Evolutionary conservation across 2,329 filamentous ascomycete species (phyloP).

Genomic region (Colletotrichum liriopes): DNA sequence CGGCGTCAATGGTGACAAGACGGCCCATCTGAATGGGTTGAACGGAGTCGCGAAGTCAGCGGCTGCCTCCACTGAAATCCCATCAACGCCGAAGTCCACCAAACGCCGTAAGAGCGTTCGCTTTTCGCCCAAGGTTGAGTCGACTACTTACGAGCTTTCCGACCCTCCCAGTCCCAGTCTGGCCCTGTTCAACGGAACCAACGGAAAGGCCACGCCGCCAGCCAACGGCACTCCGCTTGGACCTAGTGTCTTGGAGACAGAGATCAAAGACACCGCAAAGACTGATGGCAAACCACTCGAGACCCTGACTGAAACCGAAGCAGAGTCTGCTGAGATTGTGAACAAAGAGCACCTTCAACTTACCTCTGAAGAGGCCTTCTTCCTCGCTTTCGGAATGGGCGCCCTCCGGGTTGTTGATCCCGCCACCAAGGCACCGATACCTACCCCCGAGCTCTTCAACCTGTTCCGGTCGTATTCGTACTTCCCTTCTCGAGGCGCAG

Average conservation of each 20-base stretch:
- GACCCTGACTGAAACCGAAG: neutral
- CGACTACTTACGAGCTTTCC: slow-evolving; percentile 70
- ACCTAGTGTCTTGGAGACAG: slow-evolving; percentile 22
- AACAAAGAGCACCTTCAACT: slow-evolving; percentile 91
- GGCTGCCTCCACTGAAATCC: slow-evolving; percentile 24
- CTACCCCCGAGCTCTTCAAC: slow-evolving; percentile 71
- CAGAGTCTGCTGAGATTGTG: slow-evolving; percentile 49
- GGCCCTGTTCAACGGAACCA: slow-evolving; percentile 46
- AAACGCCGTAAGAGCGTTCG: slow-evolving; percentile 76
- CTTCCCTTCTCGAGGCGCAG: slow-evolving; percentile 70
- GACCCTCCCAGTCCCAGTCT: slow-evolving; percentile 67
- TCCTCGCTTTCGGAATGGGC: slow-evolving; percentile 86
- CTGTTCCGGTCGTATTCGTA: slow-evolving; percentile 80
- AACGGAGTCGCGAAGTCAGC: slow-evolving; percentile 19
- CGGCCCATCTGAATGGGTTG: slow-evolving; percentile 4
- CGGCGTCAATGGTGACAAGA: slow-evolving; percentile 36
- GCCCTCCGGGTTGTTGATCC: slow-evolving; percentile 75
- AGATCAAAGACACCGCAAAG: neutral
- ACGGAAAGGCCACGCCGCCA: slow-evolving; percentile 42
- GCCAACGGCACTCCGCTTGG: slow-evolving; percentile 24
- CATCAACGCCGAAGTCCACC: slow-evolving; percentile 42
- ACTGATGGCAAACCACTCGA: neutral
- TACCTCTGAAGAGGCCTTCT: slow-evolving; percentile 92
- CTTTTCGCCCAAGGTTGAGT: slow-evolving; percentile 78
- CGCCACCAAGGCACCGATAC: slow-evolving; percentile 60